These are phyloP conservation scores for Backusella macrospora DNA, from an alignment of 192 early-diverging fungal genomes.

Conservation along the genomic window DNA sequence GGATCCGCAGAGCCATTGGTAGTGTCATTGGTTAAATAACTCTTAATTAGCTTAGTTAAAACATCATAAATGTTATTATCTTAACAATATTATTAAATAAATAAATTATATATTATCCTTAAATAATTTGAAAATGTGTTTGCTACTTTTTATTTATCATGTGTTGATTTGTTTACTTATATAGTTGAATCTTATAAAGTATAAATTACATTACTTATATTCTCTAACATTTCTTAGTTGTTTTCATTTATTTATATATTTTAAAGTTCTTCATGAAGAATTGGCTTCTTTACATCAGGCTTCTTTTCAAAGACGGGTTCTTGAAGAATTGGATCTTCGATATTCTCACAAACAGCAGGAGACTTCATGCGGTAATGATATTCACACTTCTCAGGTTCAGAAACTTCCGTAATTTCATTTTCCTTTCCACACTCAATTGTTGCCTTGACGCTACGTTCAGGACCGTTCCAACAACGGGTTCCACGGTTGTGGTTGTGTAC, in stretches of 20 bases:
- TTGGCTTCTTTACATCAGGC: not conserved
- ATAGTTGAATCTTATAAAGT: no score
- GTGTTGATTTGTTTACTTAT: no score
- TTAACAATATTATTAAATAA: not conserved
- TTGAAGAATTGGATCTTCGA: not conserved
- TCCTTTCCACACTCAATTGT: constrained; percentile 75
- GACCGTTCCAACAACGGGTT: constrained; percentile 94
- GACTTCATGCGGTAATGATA: constrained; percentile 75
- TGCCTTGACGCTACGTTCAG: constrained; percentile 64
- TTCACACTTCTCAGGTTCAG: constrained; percentile 95
- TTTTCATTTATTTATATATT: not conserved
- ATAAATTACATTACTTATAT: not conserved
- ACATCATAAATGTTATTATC: not conserved
- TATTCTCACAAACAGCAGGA: constrained; percentile 76
- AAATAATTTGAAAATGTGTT: not conserved
- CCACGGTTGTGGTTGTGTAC: constrained; percentile 75
- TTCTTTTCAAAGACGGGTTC: constrained; percentile 9
- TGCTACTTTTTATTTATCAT: not conserved
- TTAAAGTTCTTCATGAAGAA: constrained; percentile 35
- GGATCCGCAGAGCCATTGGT: constrained; percentile 20
- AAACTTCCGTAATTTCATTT: constrained; percentile 68
- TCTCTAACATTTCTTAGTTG: not conserved
- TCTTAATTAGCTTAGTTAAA: constrained; percentile 3
- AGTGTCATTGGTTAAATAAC: constrained; percentile 15
- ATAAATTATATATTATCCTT: not conserved